Evolutionary conservation across 371 early-diverging fungal species (phyloP), one percentile per base, ranked within the genome.

Genomic region (Actinomucor elegans): DNA sequence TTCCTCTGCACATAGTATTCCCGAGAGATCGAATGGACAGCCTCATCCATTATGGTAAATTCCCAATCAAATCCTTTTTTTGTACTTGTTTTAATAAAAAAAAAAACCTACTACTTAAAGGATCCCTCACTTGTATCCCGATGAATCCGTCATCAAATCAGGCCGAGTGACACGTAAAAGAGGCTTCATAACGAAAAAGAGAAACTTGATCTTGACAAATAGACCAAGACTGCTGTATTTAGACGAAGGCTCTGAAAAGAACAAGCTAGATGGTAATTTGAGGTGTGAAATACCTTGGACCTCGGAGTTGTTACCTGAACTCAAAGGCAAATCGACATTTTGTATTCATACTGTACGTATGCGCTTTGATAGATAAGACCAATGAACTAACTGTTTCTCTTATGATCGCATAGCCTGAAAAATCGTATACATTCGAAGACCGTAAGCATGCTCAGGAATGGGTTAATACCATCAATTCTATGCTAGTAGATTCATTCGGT

Each of bases 121-220:
- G 65, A 66, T 64, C 32, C 69, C 47, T 56, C 84, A 73, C 64
- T 52, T 92, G 43, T 58, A 75, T 44, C 79, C 78, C 12, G 70
- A 79, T 10, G 92, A 92, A 64, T 66, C 84, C 2, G 79, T 90
- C 18, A 46, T 90, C 24, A 75, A 78, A 40, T 74, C 77, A 14
- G 81, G 88, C 1, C 70, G 71, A 17, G 80, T 92, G 2, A 50
- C 60, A 52, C 76, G 86, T 9, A 80, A 81, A 40, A 42, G 63
- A 43, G 85, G 84, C 14, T 61, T 86, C 9, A 78, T 84, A 45
- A 71, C 73, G 4, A 89, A 84, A 52, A 80, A 80, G 27, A 62
- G 86, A 12, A 75, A 80, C 26, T 55, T 92, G 50, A 71, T 90
- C 9, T 61, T 92, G 33, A 90, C 90, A 2, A 87, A 90, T 55